Percentiles rank a stretch among this genome's conserved stretches.
phyloP scores from a whole-genome alignment of 2,329 filamentous ascomycete species.

The Sporothrix euskadiensis region DNA sequence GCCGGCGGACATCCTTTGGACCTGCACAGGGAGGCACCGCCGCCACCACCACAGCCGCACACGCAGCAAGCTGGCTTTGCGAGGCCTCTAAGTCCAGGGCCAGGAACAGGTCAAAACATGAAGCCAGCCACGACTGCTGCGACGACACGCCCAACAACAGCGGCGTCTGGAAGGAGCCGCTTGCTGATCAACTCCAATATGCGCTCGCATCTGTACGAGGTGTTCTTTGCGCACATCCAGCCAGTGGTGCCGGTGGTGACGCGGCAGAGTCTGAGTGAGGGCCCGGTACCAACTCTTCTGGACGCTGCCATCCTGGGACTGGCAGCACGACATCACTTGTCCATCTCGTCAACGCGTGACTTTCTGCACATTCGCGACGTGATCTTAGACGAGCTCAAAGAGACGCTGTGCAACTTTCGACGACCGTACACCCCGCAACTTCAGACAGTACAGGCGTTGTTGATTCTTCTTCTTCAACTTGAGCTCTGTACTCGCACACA shows the following conservation, averaged over 20 bases:
- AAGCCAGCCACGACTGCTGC: not conserved
- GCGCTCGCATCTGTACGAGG: not conserved
- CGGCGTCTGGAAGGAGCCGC: not conserved
- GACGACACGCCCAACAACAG: not conserved
- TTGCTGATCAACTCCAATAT: constrained; percentile 11
- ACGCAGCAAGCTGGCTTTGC: not conserved
- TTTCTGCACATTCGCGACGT: constrained; percentile 20
- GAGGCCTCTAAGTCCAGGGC: not conserved
- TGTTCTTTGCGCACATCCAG: not conserved
- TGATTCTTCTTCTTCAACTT: not conserved
- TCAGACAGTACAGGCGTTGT: not conserved
- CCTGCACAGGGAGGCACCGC: not conserved
- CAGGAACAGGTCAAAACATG: not conserved
- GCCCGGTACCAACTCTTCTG: not conserved
- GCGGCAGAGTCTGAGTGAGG: not conserved
- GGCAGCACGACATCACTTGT: constrained; percentile 2
- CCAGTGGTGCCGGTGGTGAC: not conserved
- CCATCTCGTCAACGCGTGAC: constrained; percentile 19
- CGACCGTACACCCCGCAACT: not conserved
- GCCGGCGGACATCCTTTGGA: not conserved
- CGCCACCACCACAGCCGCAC: not conserved
- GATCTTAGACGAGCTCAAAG: not conserved
- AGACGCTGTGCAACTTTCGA: constrained; percentile 13
- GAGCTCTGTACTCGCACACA: not conserved
- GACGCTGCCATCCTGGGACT: constrained; percentile 12